Conservation (phyloP, 1,139 yeast species). For the Lodderomyces margitis region DNA sequence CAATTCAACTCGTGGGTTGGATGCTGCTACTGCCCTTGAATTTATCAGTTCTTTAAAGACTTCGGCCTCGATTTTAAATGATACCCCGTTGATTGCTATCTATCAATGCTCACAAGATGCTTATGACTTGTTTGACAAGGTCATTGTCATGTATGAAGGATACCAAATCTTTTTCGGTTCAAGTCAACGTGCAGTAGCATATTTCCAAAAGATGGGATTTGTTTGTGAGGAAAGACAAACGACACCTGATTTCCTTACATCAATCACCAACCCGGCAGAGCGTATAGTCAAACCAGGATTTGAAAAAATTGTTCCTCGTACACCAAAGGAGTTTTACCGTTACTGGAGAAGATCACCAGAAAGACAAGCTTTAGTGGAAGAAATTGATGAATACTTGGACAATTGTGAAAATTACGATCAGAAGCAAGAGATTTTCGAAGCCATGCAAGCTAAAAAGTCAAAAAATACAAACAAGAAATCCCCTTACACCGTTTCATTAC, state of each 20-base stretch:
- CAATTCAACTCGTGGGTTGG: constrained; percentile 61
- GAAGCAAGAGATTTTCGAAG: constrained; percentile 28
- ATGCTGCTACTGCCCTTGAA: constrained; percentile 65
- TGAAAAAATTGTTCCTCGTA: constrained; percentile 25
- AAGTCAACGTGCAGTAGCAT: constrained; percentile 43
- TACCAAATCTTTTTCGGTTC: constrained; percentile 55
- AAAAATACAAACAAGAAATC: constrained; percentile 51
- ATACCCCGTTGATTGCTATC: constrained; percentile 71
- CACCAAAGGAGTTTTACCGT: constrained; percentile 24
- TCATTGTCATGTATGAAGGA: constrained; percentile 54
- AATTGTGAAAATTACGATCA: constrained; percentile 17
- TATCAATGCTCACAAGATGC: constrained; percentile 47
- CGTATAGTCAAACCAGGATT: constrained; percentile 53
- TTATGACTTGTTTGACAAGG: constrained; percentile 68
- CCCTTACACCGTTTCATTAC: constrained; percentile 64
- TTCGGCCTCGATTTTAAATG: constrained; percentile 55
- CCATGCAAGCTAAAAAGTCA: constrained; percentile 60
- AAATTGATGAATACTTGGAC: constrained; percentile 20
- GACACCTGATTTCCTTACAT: constrained; percentile 46
- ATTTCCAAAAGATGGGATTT: constrained; percentile 49
- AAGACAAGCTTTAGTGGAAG: constrained; percentile 15
- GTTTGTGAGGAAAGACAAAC: constrained; percentile 73
- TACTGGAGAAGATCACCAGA: constrained; percentile 26
- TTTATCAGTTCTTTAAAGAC: constrained; percentile 67
- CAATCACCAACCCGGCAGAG: constrained; percentile 69